Evolutionary conservation across 208 protist genomes (phyloP).

Genomic region (Leishmania major): DNA sequence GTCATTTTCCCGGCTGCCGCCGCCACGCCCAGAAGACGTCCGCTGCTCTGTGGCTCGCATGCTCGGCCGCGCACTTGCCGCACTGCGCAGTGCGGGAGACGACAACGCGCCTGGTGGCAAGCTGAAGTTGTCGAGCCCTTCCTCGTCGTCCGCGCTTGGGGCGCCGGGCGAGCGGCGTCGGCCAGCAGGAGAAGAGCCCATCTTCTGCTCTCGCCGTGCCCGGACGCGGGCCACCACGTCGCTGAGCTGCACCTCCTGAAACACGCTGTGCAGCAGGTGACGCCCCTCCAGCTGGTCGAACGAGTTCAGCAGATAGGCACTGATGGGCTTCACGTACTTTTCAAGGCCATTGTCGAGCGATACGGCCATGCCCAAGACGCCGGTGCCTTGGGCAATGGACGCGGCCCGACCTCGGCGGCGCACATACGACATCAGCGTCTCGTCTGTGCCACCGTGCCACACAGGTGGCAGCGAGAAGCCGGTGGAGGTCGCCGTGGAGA

Average conservation of each 20-base stretch:
- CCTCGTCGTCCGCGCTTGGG: slow-evolving; percentile 1
- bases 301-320: slow-evolving; percentile 21
- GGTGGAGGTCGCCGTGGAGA: neutral
- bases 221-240: slow-evolving; percentile 27
- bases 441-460: slow-evolving; percentile 18
- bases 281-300: slow-evolving; percentile 30
- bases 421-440: slow-evolving; percentile 22
- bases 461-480: neutral
- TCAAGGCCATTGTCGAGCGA: slow-evolving; percentile 23
- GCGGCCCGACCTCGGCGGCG: slow-evolving; percentile 20
- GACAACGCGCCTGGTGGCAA: slow-evolving; percentile 27
- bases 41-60: slow-evolving; percentile 21
- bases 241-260: slow-evolving; percentile 32
- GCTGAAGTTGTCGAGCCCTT: slow-evolving; percentile 17
- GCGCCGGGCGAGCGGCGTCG: neutral
- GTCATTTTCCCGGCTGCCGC: neutral
- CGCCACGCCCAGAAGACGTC: neutral
- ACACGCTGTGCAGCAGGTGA: slow-evolving; percentile 30
- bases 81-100: slow-evolving; percentile 13
- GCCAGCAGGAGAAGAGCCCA: neutral
- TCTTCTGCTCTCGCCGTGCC: slow-evolving; percentile 7
- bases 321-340: slow-evolving; percentile 26
- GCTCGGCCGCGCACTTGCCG: slow-evolving; percentile 14
- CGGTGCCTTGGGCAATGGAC: neutral
- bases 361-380: slow-evolving; percentile 1